phyloP scores from a whole-genome alignment of 1,139 yeast genomes.

The Lodderomyces oxycetoniae region DNA sequence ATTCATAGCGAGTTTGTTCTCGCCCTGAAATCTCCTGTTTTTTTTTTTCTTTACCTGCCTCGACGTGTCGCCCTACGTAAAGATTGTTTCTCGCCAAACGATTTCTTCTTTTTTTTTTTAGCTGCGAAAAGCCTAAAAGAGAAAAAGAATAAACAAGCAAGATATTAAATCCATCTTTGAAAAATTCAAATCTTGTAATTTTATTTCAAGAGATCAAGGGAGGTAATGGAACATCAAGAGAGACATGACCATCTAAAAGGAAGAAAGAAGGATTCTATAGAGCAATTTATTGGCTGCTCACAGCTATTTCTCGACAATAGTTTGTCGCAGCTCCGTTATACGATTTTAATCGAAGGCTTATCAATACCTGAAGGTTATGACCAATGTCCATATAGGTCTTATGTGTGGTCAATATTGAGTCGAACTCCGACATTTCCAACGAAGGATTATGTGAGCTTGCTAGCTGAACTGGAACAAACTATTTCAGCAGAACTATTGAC shows the following conservation, averaged over 20 bases:
- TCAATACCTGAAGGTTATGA: slow-evolving; percentile 45
- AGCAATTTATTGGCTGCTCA: slow-evolving; percentile 55
- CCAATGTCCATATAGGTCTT: slow-evolving; percentile 63
- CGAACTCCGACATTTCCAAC: slow-evolving; percentile 58
- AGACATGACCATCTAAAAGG: slow-evolving; percentile 22
- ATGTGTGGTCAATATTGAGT: slow-evolving; percentile 78
- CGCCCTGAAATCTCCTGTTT: too few species aligned
- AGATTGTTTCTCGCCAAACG: too few species aligned
- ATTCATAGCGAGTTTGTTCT: too few species aligned
- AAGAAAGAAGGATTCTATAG: slow-evolving; percentile 60
- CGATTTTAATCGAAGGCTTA: slow-evolving; percentile 76
- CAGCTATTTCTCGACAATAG: slow-evolving; percentile 65
- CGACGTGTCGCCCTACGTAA: too few species aligned
- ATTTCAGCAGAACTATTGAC: slow-evolving; percentile 43
- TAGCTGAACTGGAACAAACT: slow-evolving; percentile 52
- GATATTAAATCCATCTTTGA: too few species aligned
- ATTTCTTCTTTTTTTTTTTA: too few species aligned
- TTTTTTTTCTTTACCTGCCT: too few species aligned
- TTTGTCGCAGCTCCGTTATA: slow-evolving; percentile 73
- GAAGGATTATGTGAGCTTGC: slow-evolving; percentile 49
- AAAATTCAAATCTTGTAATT: too few species aligned
- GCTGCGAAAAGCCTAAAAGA: too few species aligned
- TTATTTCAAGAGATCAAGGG: too few species aligned
- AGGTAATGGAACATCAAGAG: slow-evolving; percentile 1
- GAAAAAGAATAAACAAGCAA: too few species aligned